Evolutionary conservation across 305 asterid genomes (phyloP), one percentile per base, ranked within the genome.

Genomic region (Galium porrigens): DNA sequence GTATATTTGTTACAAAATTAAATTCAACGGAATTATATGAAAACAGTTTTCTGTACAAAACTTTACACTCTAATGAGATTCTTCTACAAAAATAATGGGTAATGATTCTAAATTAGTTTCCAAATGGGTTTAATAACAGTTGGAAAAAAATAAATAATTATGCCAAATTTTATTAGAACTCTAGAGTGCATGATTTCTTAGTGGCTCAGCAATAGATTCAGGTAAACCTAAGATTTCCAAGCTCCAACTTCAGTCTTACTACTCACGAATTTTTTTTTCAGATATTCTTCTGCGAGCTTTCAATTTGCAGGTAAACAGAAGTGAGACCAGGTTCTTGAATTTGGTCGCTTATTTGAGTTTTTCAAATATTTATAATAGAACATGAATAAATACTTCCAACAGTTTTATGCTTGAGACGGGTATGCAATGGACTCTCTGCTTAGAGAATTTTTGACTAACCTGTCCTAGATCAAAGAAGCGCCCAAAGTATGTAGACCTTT

Each of bases 381-480:
- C 32, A 12, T 27, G 39, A 29, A 27, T n/a, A 56, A 56, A 29
- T 56, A 27, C 59, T 54, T 54, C 4, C 34, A 25, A 20, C 32
- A 52, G 58, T 52, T 18, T 22, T 11, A 10, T 27, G 33, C 59
- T 54, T 0, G 14, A 20, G 30, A 22, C 32, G 0, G 17, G n/a
- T 44, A 14, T 44, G 51, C 18, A 44, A 14, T 12, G 51, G 12
- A 44, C 17, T 44, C 51, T 44, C 17, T 2, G 18, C 1, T 17
- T 2, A 44, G 18, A 0, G 1, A 44, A 12, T 3, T 11, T 44
- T 44, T 61, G 12, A 73, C 95, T 70, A 55, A 89, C 96, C 95
- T 89, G 97, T 69, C 96, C 97, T 70, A 90, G 73, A 80, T 90
- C 97, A 67, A 90, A 88, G 82, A 85, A 90, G 65, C 96, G 97